Evolutionary conservation across 163 green algal genomes (phyloP), one percentile per base, ranked within the genome.

Genomic region (Volvox carteri): DNA sequence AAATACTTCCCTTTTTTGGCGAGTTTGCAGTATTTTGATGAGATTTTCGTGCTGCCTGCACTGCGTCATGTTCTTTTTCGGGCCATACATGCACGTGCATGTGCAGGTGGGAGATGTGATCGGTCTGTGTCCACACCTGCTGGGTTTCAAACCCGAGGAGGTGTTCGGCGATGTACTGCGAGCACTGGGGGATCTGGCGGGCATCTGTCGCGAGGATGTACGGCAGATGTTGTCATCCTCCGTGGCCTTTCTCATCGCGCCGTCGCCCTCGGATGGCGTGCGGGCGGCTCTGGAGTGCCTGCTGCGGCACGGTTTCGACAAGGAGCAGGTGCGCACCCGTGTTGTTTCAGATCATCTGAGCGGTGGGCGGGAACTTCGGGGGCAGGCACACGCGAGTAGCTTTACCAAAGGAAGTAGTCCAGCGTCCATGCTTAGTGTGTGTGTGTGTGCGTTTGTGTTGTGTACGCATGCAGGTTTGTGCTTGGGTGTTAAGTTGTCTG

Each of bases 101-200:
- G 25, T 11, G 6, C 83, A 88, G 83, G 83, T 88, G 14, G 83
- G 68, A 3, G 83, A 88, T 50, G 83, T 88, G 11, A 23, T 91
- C 21, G 83, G 56, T 39, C 65, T 91, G 65, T 91, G 86, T 52
- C 91, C 91, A 1, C 91, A 94, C 39, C 81, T 91, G 35, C 86
- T 93, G n/a, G 72, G 77, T 18, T 90, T 87, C 50, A 21, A 28
- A 41, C 90, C 91, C 3, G 33, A 77, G 48, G 86, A 90, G 52
- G 75, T 93, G 37, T 93, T 94, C 86, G 86, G 77, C 4, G 52
- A 65, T 9, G 77, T 91, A 28, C 54, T 94, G 50, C 41, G 33
- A 1, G 78, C 81, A 39, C 81, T 94, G 48, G 48, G 19, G 70
- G 70, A 28, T 46, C 25, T 65, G 54, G 35, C 86, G 33, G 89